Percentiles rank a stretch among this genome's conserved stretches.
phyloP scores from a whole-genome alignment of 2,329 filamentous ascomycete species.

The Neofusicoccum cordaticola region DNA sequence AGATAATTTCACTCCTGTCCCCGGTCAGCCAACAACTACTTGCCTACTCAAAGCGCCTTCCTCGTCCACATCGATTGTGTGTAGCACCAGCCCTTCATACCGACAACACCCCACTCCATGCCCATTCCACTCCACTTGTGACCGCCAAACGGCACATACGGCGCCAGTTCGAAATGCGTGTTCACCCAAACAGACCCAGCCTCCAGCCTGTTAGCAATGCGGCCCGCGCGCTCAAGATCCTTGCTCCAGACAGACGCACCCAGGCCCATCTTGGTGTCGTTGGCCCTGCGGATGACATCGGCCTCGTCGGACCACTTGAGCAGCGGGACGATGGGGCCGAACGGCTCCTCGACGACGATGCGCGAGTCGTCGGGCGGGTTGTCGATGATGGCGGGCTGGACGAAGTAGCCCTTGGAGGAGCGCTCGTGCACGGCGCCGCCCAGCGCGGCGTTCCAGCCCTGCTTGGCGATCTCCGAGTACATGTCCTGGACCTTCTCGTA shows the following conservation, averaged over 20 bases:
- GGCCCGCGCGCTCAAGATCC: slow-evolving; percentile 45
- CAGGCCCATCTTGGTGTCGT: slow-evolving; percentile 51
- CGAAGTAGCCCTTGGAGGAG: slow-evolving; percentile 51
- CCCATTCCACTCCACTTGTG: slow-evolving; percentile 62
- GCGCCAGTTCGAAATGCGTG: slow-evolving; percentile 33
- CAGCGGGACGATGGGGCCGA: slow-evolving; percentile 62
- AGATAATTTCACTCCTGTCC: too few species aligned
- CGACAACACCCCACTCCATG: slow-evolving; percentile 59
- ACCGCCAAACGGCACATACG: slow-evolving; percentile 57
- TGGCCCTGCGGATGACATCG: slow-evolving; percentile 47
- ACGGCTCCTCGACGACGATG: slow-evolving; percentile 60
- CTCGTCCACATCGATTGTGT: slow-evolving; percentile 19
- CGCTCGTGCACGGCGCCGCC: slow-evolving; percentile 43
- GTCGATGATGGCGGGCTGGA: slow-evolving; percentile 58
- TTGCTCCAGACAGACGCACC: slow-evolving; percentile 54
- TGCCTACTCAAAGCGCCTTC: not conserved
- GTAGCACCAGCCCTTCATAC: slow-evolving; percentile 59
- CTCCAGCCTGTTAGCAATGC: slow-evolving; percentile 44
- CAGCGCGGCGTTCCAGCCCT: slow-evolving; percentile 52
- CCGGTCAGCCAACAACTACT: too few species aligned
- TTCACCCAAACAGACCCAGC: slow-evolving; percentile 56
- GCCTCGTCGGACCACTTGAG: slow-evolving; percentile 59
- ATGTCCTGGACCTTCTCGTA: slow-evolving; percentile 58
- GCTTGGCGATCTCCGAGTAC: slow-evolving; percentile 54
- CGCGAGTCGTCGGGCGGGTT: slow-evolving; percentile 56